Percentiles rank a stretch among this genome's conserved stretches.
These are phyloP conservation scores for Pythium sp. DNA, from an alignment of 352 stramenopile species.

Conservation along the genomic window DNA sequence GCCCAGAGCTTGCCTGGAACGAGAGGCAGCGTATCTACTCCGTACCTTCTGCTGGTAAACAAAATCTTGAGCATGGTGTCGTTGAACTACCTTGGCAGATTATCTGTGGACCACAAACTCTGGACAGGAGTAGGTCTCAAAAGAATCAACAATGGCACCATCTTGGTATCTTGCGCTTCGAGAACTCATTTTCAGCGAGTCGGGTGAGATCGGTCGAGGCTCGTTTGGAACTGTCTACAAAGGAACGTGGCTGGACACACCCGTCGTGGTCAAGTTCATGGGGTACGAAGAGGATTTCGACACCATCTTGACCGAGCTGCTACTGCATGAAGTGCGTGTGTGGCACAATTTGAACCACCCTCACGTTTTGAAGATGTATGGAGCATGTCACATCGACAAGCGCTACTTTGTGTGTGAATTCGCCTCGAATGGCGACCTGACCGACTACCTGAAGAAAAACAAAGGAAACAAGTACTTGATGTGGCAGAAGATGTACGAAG, in stretches of 20 bases:
- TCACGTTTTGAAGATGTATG: slow-evolving; percentile 8
- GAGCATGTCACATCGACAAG: neutral
- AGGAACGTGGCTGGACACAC: slow-evolving; percentile 7
- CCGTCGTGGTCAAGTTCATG: slow-evolving; percentile 17
- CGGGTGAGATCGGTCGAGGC: slow-evolving; percentile 1
- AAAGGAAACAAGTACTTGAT: no score
- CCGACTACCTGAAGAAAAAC: no score
- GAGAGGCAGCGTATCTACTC: no score
- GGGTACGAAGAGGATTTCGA: slow-evolving; percentile 13
- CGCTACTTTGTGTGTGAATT: no score
- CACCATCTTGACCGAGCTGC: neutral
- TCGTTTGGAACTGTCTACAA: slow-evolving; percentile 11
- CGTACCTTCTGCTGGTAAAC: no score
- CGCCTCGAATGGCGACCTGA: no score
- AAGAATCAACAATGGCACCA: neutral
- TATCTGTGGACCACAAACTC: neutral
- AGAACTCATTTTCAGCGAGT: slow-evolving; percentile 5
- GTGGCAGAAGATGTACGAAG: neutral
- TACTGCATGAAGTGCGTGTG: slow-evolving; percentile 12
- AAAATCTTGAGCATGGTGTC: no score
- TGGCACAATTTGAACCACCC: slow-evolving; percentile 4
- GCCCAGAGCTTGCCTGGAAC: no score
- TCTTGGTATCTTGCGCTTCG: slow-evolving; percentile 1
- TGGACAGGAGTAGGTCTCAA: neutral
- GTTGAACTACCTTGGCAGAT: neutral